Conservation (phyloP, 139 green algal genomes). For the Tetraselmis chui region DNA sequence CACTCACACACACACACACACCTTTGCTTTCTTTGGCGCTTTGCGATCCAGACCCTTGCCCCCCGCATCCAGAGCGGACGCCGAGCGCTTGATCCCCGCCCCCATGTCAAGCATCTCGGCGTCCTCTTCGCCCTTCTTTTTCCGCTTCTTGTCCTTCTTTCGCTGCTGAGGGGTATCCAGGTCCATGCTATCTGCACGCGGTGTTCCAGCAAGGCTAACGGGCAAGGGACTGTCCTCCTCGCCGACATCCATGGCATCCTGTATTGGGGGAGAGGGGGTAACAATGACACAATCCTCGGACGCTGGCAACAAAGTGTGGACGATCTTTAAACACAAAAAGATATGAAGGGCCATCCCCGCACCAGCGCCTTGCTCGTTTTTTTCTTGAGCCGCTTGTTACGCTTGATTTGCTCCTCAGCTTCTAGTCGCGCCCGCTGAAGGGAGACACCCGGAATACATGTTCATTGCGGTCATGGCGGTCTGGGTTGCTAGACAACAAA, state of each 20-base stretch:
- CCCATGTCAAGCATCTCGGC: background rate
- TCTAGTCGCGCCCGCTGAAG: background rate
- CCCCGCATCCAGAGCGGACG: background rate
- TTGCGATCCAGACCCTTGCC: background rate
- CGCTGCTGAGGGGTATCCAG: background rate
- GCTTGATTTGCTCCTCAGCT: background rate
- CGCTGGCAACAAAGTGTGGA: too few relatives aligned
- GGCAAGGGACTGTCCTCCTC: background rate
- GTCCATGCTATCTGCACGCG: background rate
- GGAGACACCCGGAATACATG: too few relatives aligned
- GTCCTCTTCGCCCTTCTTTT: conserved; percentile 1
- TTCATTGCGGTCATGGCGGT: too few relatives aligned
- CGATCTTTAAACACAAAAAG: too few relatives aligned
- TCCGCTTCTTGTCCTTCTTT: conserved; percentile 1
- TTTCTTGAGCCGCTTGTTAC: background rate
- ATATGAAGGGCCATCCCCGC: too few relatives aligned
- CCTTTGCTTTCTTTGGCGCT: background rate
- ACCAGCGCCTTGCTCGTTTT: background rate
- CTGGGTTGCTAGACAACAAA: too few relatives aligned
- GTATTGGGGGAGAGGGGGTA: too few relatives aligned
- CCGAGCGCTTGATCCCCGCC: background rate
- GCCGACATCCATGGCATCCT: background rate
- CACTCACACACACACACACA: too few relatives aligned
- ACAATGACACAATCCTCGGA: too few relatives aligned
- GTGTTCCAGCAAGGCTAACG: background rate